Base-by-base conservation (phyloP, 176 grass and related monocot genomes). In the Oryza meridionalis region DNA sequence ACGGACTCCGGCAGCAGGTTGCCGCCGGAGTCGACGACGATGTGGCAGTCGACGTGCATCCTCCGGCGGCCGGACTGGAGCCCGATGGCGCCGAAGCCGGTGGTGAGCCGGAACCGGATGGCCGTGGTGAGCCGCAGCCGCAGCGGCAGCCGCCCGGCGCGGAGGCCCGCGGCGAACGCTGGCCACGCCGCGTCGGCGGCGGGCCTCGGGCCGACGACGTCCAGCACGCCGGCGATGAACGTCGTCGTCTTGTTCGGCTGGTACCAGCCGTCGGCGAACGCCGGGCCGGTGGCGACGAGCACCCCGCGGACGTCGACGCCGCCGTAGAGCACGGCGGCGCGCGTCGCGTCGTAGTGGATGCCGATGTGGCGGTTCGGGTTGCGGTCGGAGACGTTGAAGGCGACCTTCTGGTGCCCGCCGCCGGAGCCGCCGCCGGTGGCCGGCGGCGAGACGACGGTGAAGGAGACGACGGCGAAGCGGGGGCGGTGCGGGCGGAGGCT, bases 181-280 rank as follows among this genome's bases (percentile, higher is more conserved):
- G 58, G 55, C 59, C 85, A 77, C 13, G 83, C 14, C 7, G 78
- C n/a, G 65, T 82, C 85, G 19, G 12, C 85, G 19, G 16, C 33
- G 50, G 27, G 17, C 17, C 4, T 25, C 32, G 83, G 65, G 11
- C 82, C 64, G 2, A 79, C 51, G 13, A 85, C 76, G 32, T 21
- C 55, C 26, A 94, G 72, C 13, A 61, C 22, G 40, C 83, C 89
- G 9, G 37, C 17, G 33, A 94, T 65, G 71, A 33, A 25, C 31
- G 84, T 75, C 46, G 92, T 89, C 84, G 70, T 94, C 88, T 78
- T 89, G 70, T 85, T 88, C 22, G 88, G 86, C 67, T 94, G 92
- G 75, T 86, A 94, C 85, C 86, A 94, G 2, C 21, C 8, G 91
- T 64, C 21, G 42, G 47, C 13, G 47, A 14, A 25, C 40, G 76